phyloP scores from a whole-genome alignment of 2,329 filamentous ascomycete genomes.

The Lecanoromycetidae sp. region DNA sequence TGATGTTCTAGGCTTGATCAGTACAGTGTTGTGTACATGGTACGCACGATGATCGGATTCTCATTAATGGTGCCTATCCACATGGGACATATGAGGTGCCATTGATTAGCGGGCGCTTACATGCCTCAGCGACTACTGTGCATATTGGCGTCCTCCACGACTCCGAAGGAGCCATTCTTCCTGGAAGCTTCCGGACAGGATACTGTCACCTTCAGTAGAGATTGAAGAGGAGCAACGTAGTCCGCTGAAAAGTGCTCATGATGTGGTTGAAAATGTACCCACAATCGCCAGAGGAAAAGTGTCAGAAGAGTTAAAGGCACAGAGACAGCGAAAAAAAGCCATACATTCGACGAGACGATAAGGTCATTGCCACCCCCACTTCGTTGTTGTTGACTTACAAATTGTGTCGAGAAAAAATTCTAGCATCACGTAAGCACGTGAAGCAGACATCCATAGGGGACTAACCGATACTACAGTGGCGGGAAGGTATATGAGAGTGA shows the following conservation, averaged over 20 bases:
- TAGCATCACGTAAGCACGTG: neutral
- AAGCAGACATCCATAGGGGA: neutral
- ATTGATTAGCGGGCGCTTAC: no score
- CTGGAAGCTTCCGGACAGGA: neutral
- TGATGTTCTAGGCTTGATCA: no score
- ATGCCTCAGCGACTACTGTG: no score
- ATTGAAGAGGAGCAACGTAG: neutral
- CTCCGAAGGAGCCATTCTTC: no score
- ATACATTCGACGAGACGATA: slow-evolving; percentile 13
- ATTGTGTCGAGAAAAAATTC: slow-evolving; percentile 20
- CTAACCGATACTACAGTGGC: slow-evolving; percentile 18
- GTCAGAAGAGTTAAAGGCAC: slow-evolving; percentile 8
- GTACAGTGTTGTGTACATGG: no score
- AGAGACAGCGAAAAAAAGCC: slow-evolving; percentile 4
- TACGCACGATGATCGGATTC: no score
- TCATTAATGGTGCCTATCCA: no score
- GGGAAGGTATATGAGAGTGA: slow-evolving; percentile 20
- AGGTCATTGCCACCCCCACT: neutral
- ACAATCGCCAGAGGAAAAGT: slow-evolving; percentile 14
- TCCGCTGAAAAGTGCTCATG: neutral
- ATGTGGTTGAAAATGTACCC: neutral
- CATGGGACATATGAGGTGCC: no score
- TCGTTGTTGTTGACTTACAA: slow-evolving; percentile 11
- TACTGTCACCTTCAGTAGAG: neutral
- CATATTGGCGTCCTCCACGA: no score